Evolutionary conservation across 164 flowering plant genomes (phyloP), one percentile per base, ranked within the genome.

Genomic region (Magnolia kwangsiensis): DNA sequence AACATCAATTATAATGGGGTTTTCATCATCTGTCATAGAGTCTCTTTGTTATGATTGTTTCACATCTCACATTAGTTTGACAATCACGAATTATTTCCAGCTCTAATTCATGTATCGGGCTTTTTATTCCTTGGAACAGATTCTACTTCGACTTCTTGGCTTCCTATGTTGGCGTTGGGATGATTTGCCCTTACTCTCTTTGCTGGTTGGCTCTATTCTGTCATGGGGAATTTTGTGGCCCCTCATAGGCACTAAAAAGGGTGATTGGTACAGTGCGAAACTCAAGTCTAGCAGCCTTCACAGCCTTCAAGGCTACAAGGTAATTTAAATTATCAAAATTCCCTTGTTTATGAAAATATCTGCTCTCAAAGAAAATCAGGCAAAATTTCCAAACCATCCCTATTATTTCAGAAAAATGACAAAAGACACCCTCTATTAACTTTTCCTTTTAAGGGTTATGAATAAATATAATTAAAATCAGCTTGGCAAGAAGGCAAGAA

Each of bases 171-270:
- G 88, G 88, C 16, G 87, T 85, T 8, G 91, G 91, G 31, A 88
- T 88, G 88, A 85, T 88, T 8, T 87, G 87, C 63, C 91, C 89
- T 7, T 78, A 86, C 74, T 88, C 55, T 88, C 89, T 65, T 24
- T 88, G 77, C 84, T 86, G 6, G 55, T 85, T 23, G 88, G 89
- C 68, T 80, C 82, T 37, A 78, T 86, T 65, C 77, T 86, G 8
- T 88, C 91, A 8, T 85, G 88, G 89, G 88, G 88, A 50, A 64
- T 88, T 37, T 86, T 88, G 89, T 88, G 91, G 91, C 91, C 91
- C 9, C 84, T 84, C 37, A 88, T 88, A 21, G 73, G 72, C 21
- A 18, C 51, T 6, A 80, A 73, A 55, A 77, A 79, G 74, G 91
- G 91, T n/a, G 55, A 84, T 37, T 88, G 91, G 91, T 88, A 81